Evolutionary conservation across 1,139 yeast species (phyloP).

Genomic region (Wickerhamomyces sp.): DNA sequence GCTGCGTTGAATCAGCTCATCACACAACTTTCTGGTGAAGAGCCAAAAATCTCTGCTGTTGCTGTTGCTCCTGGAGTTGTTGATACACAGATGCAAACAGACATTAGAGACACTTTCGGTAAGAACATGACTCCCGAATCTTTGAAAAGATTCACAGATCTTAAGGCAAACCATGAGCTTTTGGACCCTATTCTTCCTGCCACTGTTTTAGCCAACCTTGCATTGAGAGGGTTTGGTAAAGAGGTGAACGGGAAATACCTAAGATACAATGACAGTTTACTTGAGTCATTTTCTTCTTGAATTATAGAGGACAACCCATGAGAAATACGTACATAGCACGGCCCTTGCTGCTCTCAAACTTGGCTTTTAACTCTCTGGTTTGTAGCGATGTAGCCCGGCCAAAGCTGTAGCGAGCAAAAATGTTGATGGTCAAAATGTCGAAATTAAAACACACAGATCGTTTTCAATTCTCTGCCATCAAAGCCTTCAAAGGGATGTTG

Average conservation of each 20-base stretch:
- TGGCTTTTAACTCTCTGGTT: too few species aligned
- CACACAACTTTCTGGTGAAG: constrained; percentile 61
- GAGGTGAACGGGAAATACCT: constrained; percentile 59
- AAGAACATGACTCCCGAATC: constrained; percentile 52
- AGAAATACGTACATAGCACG: too few species aligned
- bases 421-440: too few species aligned
- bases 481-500: too few species aligned
- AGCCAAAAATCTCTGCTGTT: constrained; percentile 50
- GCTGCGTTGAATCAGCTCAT: constrained; percentile 83
- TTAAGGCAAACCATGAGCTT: constrained; percentile 50
- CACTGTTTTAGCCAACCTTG: constrained; percentile 58
- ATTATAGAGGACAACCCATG: too few species aligned
- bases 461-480: too few species aligned
- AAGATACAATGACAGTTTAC: constrained; percentile 48
- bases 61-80: constrained; percentile 94
- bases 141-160: constrained; percentile 52
- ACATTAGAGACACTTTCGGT: constrained; percentile 60
- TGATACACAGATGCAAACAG: constrained; percentile 78
- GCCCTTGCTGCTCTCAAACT: too few species aligned
- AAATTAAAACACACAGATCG: too few species aligned
- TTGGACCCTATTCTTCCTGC: constrained; percentile 71
- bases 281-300: constrained; percentile 21
- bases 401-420: too few species aligned
- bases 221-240: constrained; percentile 47
- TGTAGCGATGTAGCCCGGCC: too few species aligned